Evolutionary conservation across 805 yeast genomes (phyloP).

Genomic region (Candida patagonica): DNA sequence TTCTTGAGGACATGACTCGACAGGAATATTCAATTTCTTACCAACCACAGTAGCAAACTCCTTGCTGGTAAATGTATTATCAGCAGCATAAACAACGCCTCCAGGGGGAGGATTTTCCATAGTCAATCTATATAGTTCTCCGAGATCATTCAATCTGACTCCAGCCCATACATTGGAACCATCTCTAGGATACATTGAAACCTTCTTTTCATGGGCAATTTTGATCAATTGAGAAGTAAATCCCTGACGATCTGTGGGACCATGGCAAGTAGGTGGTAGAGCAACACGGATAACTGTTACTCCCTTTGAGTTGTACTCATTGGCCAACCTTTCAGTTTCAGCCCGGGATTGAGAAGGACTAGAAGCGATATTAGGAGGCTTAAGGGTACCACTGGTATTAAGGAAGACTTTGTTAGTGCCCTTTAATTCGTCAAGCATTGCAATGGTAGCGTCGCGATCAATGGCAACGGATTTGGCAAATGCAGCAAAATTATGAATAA

Average conservation of each 20-base stretch:
- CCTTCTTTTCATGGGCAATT: conserved; percentile 17
- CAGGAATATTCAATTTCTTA: conserved; percentile 3
- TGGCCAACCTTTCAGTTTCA: conserved; percentile 13
- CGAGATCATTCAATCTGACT: conserved; percentile 28
- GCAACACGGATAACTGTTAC: conserved; percentile 24
- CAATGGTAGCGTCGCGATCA: conserved; percentile 25
- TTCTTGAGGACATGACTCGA: neutral
- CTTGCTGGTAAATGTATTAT: conserved; percentile 19
- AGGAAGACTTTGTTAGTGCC: conserved; percentile 27
- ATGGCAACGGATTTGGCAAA: conserved; percentile 14
- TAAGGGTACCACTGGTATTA: conserved; percentile 21
- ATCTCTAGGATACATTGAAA: conserved; percentile 30
- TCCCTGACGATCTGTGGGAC: conserved; percentile 20
- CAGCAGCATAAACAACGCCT: no score
- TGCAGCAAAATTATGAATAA: conserved; percentile 26
- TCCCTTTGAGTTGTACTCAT: conserved; percentile 20
- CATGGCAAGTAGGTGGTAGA: conserved; percentile 31
- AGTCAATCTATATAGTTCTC: conserved; percentile 24
- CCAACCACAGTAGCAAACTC: conserved; percentile 25
- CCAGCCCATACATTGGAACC: conserved; percentile 29
- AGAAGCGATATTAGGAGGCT: neutral
- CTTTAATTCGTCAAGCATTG: conserved; percentile 24
- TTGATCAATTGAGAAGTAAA: conserved; percentile 19
- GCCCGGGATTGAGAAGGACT: conserved; percentile 9
- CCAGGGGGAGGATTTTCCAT: conserved; percentile 14